Percentiles rank a stretch among this genome's conserved stretches.
Evolutionary conservation across 2,329 filamentous ascomycete genomes (phyloP).

Genomic region (Cladosporium sp.): DNA sequence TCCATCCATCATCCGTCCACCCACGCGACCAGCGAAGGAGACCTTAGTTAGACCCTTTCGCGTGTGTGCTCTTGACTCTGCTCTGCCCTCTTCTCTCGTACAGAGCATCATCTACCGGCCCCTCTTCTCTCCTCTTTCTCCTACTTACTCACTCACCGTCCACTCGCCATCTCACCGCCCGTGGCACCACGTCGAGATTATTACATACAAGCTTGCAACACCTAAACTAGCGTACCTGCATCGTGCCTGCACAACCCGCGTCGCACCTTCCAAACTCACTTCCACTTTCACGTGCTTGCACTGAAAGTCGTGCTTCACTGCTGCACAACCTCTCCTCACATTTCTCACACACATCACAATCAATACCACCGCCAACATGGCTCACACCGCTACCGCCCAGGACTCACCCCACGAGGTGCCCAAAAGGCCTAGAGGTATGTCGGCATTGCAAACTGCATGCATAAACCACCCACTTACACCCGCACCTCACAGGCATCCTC

Average conservation of each 20-base stretch:
- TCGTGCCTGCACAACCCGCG: slow-evolving; percentile 8
- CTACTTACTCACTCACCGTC: not conserved
- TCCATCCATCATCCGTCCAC: not conserved
- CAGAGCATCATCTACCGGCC: not conserved
- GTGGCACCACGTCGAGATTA: slow-evolving; percentile 1
- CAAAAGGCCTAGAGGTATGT: slow-evolving; percentile 47
- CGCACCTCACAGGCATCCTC: slow-evolving; percentile 71
- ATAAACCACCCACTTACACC: not conserved
- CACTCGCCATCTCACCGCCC: not conserved
- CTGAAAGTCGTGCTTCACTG: not conserved
- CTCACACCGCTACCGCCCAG: slow-evolving; percentile 29
- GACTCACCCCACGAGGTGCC: slow-evolving; percentile 33
- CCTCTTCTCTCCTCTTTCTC: not conserved
- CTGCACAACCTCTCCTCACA: not conserved
- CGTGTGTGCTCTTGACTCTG: not conserved
- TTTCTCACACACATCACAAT: not conserved
- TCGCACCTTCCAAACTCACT: slow-evolving; percentile 1
- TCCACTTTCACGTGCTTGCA: slow-evolving; percentile 7
- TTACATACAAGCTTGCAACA: not conserved
- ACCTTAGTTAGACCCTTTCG: not conserved
- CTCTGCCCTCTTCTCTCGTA: not conserved
- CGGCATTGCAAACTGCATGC: not conserved
- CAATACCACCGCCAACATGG: slow-evolving; percentile 26
- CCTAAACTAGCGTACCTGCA: not conserved
- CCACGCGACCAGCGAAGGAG: not conserved